Base-by-base conservation (phyloP, 768 basidiomycete genomes). In the Amylocystis lapponica region DNA sequence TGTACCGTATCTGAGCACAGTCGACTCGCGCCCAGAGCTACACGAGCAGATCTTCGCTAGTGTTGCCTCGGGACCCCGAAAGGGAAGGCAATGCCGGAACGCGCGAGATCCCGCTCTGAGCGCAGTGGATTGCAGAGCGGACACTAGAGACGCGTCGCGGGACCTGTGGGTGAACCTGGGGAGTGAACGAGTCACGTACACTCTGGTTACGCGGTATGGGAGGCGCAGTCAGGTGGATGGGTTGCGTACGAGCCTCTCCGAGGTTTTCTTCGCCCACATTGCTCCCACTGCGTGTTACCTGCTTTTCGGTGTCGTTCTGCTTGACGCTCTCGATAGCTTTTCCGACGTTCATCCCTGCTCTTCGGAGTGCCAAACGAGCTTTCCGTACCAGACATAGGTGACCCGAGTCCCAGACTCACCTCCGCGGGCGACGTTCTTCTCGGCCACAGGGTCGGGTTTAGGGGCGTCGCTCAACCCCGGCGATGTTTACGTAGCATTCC, bases 91-190 rank as follows among this genome's bases (percentile, higher is more conserved):
- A 66, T 57, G 55, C 68, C 76, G 66, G 78, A 72, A 74, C 68
- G 65, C 61, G 67, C 56, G 60, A 66, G 61, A 54, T 54, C 34
- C 26, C 49, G 53, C 54, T 37, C 45, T 23, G 40, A 40, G 27
- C 45, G 25, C 42, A 39, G 29, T 32, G 31, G 36, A 27, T 54
- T 48, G 47, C 50, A 45, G 51, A 27, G 31, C 23, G 43, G 41
- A 43, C 59, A 67, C 70, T 60, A 79, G 78, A 79, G 72, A 71
- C 48, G 66, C 70, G 68, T 72, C 77, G 68, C 65, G 69, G 75
- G 32, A 63, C 48, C 50, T 43, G 19, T 51, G 51, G 52, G 40
- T n/a, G 11, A n/a, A 35, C 46, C 17, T 14, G 52, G 49, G 39
- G 60, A 64, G 51, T 31, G 75, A 79, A 70, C 61, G 55, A 70